Evolutionary conservation across 768 basidiomycete species (phyloP).

Genomic region (Cystobasidium ongulense): DNA sequence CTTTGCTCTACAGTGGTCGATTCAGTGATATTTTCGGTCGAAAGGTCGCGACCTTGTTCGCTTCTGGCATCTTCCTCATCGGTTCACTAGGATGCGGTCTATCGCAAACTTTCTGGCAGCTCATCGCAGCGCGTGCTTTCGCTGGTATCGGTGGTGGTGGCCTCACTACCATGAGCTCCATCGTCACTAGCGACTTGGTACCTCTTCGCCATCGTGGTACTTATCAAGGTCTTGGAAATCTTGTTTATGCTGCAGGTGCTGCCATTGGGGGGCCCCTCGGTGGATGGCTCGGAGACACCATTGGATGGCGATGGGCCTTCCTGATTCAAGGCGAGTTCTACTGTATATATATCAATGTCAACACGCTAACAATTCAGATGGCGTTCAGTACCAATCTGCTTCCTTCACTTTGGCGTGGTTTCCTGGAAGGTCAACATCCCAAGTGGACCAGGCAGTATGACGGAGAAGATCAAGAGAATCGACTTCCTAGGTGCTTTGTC

Average conservation of each 20-base stretch:
- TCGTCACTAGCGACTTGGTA: conserved; percentile 61
- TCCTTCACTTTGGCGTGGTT: conserved; percentile 55
- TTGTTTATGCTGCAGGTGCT: conserved; percentile 56
- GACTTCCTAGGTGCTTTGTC: conserved; percentile 58
- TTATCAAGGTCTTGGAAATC: conserved; percentile 64
- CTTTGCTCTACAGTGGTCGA: neutral
- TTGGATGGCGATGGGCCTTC: conserved; percentile 58
- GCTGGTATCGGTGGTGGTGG: conserved; percentile 37
- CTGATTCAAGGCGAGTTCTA: conserved; percentile 51
- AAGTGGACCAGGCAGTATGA: conserved; percentile 46
- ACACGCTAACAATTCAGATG: conserved; percentile 54
- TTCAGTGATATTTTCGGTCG: conserved; percentile 35
- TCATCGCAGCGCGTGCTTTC: conserved; percentile 37
- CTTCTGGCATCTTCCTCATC: conserved; percentile 36
- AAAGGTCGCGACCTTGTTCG: conserved; percentile 36
- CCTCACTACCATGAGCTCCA: conserved; percentile 53
- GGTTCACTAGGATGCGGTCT: conserved; percentile 36
- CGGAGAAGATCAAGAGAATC: conserved; percentile 54
- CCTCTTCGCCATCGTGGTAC: conserved; percentile 59
- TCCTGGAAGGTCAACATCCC: conserved; percentile 55
- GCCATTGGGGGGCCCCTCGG: conserved; percentile 59
- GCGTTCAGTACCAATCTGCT: conserved; percentile 55
- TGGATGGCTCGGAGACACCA: conserved; percentile 56
- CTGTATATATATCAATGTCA: conserved; percentile 64
- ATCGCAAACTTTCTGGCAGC: conserved; percentile 34